Percentiles rank a stretch among this genome's conserved stretches.
Evolutionary conservation across 1,139 yeast species (phyloP).

Genomic region (Protomyces pachydermus): DNA sequence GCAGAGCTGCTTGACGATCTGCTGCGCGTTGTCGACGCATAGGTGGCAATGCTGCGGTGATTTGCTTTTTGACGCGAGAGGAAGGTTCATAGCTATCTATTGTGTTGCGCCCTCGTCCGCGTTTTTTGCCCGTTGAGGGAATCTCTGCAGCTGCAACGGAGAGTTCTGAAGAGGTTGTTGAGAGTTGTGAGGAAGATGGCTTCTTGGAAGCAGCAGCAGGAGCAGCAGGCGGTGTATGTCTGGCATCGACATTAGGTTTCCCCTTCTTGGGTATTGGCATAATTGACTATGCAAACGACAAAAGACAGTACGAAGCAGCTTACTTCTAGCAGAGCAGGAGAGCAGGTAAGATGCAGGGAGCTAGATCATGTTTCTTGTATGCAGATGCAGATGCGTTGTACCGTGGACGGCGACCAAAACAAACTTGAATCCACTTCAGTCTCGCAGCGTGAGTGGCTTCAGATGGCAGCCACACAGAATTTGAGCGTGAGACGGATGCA

Average conservation of each 20-base stretch:
- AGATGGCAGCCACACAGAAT: neutral
- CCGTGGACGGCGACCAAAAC: neutral
- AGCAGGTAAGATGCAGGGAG: too few species aligned
- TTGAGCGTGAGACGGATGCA: neutral
- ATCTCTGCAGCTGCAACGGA: neutral
- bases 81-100: neutral
- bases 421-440: too few species aligned
- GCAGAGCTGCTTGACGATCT: neutral
- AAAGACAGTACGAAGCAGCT: too few species aligned
- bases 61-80: neutral
- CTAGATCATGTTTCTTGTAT: neutral
- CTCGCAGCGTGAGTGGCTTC: neutral
- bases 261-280: neutral
- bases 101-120: neutral
- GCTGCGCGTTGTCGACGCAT: neutral
- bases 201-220: too few species aligned
- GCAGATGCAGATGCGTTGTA: neutral
- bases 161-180: neutral
- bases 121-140: neutral
- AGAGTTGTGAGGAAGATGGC: too few species aligned
- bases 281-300: too few species aligned
- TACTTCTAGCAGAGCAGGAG: too few species aligned
- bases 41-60: neutral
- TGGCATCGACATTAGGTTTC: neutral
- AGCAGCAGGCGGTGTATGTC: neutral